Conservation (phyloP, 148 eudicot genomes). For the Vaccinium corymbosum region DNA sequence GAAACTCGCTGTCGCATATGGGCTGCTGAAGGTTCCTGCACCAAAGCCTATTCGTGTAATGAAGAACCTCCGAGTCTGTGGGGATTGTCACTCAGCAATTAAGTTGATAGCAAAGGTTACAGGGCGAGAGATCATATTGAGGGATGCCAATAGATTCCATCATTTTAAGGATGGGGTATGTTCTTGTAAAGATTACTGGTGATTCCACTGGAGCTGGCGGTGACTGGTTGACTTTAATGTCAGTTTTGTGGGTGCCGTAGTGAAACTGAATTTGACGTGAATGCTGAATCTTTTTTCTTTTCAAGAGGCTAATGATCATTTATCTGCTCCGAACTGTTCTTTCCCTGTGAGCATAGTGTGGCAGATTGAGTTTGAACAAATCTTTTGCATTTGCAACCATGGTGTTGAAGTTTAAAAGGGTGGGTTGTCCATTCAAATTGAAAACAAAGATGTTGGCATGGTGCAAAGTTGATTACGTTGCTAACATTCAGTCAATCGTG, state of each 20-base stretch:
- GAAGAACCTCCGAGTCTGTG: conserved; percentile 53
- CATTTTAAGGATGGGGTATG: conserved; percentile 46
- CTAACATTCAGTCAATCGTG: not conserved
- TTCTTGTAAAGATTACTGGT: conserved; percentile 53
- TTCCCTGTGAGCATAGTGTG: not conserved
- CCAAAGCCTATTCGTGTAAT: conserved; percentile 43
- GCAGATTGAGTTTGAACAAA: not conserved
- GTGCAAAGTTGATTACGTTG: not conserved
- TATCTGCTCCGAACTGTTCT: not conserved
- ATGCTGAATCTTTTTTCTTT: not conserved
- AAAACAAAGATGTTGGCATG: not conserved
- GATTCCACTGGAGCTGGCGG: conserved; percentile 10
- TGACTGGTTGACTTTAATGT: not conserved
- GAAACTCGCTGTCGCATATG: conserved; percentile 52
- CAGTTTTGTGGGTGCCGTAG: not conserved
- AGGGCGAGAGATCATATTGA: conserved; percentile 37
- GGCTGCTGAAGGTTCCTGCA: conserved; percentile 33
- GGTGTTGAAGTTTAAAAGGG: not conserved
- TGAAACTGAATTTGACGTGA: not conserved
- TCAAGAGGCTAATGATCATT: not conserved
- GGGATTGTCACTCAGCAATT: conserved; percentile 48
- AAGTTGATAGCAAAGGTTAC: conserved; percentile 43
- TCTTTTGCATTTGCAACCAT: not conserved
- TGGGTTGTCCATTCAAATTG: not conserved
- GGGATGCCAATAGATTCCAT: conserved; percentile 57